Conservation (phyloP, 345 rosid genomes). For the Sisymbrium altissimum region DNA sequence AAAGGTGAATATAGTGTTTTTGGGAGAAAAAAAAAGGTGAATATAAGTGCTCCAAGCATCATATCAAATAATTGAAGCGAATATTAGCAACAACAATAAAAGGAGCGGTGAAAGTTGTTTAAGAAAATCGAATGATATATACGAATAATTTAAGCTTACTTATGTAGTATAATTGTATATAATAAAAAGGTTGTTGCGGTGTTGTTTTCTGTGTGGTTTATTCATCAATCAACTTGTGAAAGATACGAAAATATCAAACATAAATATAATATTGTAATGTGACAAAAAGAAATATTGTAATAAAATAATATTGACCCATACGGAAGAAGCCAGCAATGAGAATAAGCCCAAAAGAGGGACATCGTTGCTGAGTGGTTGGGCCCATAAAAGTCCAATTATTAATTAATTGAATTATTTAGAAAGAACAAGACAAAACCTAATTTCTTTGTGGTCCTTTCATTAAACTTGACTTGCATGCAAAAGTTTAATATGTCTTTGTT, state of each 20-base stretch:
- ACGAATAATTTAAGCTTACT: background rate
- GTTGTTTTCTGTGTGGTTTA: constrained; percentile 25
- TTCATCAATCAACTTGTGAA: constrained; percentile 20
- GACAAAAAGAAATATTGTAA: too few species aligned
- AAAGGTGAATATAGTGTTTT: constrained; percentile 17
- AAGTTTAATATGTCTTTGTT: constrained; percentile 19
- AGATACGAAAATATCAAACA: constrained; percentile 13
- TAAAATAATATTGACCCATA: constrained; percentile 19
- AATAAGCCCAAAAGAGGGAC: constrained; percentile 33
- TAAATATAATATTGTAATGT: background rate
- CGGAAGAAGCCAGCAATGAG: constrained; percentile 25
- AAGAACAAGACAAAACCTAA: constrained; percentile 27
- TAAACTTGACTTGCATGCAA: constrained; percentile 26
- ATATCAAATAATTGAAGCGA: constrained; percentile 23
- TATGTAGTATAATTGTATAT: background rate
- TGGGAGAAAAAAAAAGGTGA: constrained; percentile 20
- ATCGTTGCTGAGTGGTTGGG: constrained; percentile 16
- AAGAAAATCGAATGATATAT: background rate
- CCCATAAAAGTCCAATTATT: constrained; percentile 7
- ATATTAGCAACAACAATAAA: constrained; percentile 10
- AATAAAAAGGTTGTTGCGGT: constrained; percentile 3
- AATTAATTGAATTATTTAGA: background rate
- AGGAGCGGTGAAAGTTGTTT: background rate
- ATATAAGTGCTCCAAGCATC: constrained; percentile 13
- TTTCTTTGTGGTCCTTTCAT: constrained; percentile 28